Conservation (phyloP, 2,329 filamentous ascomycete genomes). For the Hypoxylon sp. region DNA sequence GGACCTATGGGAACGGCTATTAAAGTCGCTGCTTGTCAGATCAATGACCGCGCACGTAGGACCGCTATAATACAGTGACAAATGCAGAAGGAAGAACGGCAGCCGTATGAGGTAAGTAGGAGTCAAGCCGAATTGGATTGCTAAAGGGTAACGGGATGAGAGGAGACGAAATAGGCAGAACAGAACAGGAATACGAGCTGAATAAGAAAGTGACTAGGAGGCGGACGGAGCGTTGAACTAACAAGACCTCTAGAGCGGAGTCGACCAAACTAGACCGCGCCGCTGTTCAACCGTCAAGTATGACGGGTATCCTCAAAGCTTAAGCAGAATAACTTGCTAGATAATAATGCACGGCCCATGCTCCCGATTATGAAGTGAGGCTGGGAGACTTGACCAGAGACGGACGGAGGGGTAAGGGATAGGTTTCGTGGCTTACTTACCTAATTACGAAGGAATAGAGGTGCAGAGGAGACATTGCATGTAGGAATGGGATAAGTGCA, state of each 20-base stretch:
- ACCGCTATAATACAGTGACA: background rate
- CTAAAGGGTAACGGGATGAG: slow-evolving; percentile 2
- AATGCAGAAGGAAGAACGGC: slow-evolving; percentile 10
- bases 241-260: slow-evolving; percentile 25
- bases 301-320: slow-evolving; percentile 19
- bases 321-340: slow-evolving; percentile 5
- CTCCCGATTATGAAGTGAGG: slow-evolving; percentile 2
- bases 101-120: slow-evolving; percentile 12
- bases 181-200: slow-evolving; percentile 22
- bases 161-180: slow-evolving; percentile 10
- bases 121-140: slow-evolving; percentile 12
- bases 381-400: slow-evolving; percentile 26
- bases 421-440: slow-evolving; percentile 26
- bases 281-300: slow-evolving; percentile 16
- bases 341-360: slow-evolving; percentile 3
- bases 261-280: slow-evolving; percentile 30
- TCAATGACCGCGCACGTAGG: slow-evolving; percentile 35
- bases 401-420: slow-evolving; percentile 13
- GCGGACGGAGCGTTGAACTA: background rate
- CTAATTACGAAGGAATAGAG: slow-evolving; percentile 7
- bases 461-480: slow-evolving; percentile 6
- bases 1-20: slow-evolving; percentile 43
- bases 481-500: slow-evolving; percentile 9
- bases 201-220: slow-evolving; percentile 5
- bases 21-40: slow-evolving; percentile 37